Base-by-base conservation (phyloP, 2,329 filamentous ascomycete species). In the Cercospora beticola region DNA sequence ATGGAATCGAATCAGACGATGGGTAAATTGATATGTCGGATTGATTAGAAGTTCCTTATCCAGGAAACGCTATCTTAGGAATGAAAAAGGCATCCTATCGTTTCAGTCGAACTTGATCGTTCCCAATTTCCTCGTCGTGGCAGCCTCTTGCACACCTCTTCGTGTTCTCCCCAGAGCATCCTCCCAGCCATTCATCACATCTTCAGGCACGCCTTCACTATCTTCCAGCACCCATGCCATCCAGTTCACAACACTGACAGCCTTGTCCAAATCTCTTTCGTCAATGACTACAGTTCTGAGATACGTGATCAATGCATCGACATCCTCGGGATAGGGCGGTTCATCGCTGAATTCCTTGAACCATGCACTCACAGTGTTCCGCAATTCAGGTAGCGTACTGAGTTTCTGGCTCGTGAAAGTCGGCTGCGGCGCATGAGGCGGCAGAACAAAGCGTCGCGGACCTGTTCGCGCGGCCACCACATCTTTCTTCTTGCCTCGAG, bases 231-330 rank as follows among this genome's bases (percentile, higher is more conserved):
- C 75, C 77, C 80, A 84, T 3, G 62, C 76, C 40, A 84, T 69
- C 92, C 92, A 97, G 72, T 84, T 88, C 12, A 91, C 86, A 18
- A 95, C 80, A 12, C 86, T 86, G 1, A 88, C 85, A 0, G 87
- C 92, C 79, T 97, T 97, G 5, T 86, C 86, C 80, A 95, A 84
- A 77, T 97, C 90, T 67, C 86, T 84, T 79, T 98, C 95, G 67
- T 94, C 89, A 5, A 73, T 31, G 0, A 97, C 85, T 0, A 98
- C 92, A 28, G 86, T 86, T 5, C 78, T 83, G 31, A 98, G 79
- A 78, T 97, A 98, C 74, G 83, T 86, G 64, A 86, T 87, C 69
- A 98, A 83, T 43, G 94, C 89, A 49, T 85, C 85, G 0, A 94
- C 89, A 79, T 99, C 95, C 67, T 91, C 88, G 0, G 81, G 81